phyloP scores from a whole-genome alignment of 2,329 filamentous ascomycete species.

The Pezicula neosporulosa region DNA sequence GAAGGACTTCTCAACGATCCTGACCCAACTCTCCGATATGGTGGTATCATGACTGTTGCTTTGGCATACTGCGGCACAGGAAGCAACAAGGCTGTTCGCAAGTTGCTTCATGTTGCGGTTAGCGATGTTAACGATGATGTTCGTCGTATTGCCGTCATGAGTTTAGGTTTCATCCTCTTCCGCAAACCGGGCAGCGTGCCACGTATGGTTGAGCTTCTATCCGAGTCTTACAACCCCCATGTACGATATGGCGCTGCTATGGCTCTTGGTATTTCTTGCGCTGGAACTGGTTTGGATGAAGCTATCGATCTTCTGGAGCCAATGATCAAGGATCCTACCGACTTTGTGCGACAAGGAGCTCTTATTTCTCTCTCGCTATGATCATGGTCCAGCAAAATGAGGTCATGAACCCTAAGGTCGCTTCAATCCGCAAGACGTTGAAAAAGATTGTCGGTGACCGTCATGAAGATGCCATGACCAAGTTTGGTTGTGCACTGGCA shows the following conservation, averaged over 20 bases:
- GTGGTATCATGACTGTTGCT: conserved; percentile 98
- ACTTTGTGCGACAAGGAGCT: conserved; percentile 96
- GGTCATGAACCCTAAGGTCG: conserved; percentile 95
- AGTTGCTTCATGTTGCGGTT: conserved; percentile 91
- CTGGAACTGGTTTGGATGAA: conserved; percentile 91
- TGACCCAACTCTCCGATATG: conserved; percentile 89
- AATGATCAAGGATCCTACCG: conserved; percentile 98
- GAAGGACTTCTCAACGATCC: conserved; percentile 90
- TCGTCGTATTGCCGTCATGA: conserved; percentile 93
- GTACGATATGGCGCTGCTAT: conserved; percentile 97
- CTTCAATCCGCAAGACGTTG: conserved; percentile 84
- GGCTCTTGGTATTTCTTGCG: conserved; percentile 97
- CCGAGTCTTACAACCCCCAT: conserved; percentile 98
- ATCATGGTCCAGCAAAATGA: conserved; percentile 99
- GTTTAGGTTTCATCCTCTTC: conserved; percentile 97
- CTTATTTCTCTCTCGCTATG: conserved; percentile 91
- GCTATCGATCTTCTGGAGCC: conserved; percentile 95
- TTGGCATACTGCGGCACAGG: conserved; percentile 95
- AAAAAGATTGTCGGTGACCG: conserved; percentile 92
- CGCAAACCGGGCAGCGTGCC: conserved; percentile 95
- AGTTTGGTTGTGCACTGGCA: conserved; percentile 92
- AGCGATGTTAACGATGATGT: conserved; percentile 99
- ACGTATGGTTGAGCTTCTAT: conserved; percentile 96
- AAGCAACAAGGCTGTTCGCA: conserved; percentile 97
- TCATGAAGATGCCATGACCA: conserved; percentile 99